Conservation (phyloP, 2,329 filamentous ascomycete genomes). For the Pseudogymnoascus sp. region DNA sequence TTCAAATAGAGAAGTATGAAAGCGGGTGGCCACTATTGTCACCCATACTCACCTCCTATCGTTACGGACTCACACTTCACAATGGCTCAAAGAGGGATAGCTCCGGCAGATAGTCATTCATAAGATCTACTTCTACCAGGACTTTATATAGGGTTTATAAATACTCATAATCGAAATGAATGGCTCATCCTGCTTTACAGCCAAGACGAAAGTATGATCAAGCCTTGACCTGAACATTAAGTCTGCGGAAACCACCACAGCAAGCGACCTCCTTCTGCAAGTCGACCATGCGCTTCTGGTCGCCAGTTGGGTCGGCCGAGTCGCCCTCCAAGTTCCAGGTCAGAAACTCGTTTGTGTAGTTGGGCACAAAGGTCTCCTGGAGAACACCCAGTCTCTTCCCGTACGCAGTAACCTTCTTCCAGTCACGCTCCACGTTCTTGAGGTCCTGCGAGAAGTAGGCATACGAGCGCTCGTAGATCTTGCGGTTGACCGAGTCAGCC, state of each 20-base stretch:
- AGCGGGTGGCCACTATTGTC: too few relatives aligned
- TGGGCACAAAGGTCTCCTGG: constrained; percentile 54
- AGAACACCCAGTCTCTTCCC: constrained; percentile 66
- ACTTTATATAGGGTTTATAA: background rate
- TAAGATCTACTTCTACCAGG: background rate
- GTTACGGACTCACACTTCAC: too few relatives aligned
- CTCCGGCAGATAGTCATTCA: background rate
- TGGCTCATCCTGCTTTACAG: background rate
- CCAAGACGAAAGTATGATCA: constrained; percentile 7
- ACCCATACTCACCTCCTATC: too few relatives aligned
- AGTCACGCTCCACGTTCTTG: constrained; percentile 68
- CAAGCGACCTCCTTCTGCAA: constrained; percentile 60
- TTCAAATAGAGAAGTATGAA: too few relatives aligned
- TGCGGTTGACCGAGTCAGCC: constrained; percentile 60
- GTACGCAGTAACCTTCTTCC: constrained; percentile 70
- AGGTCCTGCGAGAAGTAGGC: constrained; percentile 69
- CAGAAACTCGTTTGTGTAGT: constrained; percentile 68
- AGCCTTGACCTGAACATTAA: constrained; percentile 25
- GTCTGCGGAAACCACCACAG: constrained; percentile 55
- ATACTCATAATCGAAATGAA: background rate
- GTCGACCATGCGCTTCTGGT: constrained; percentile 66
- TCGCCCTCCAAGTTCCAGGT: constrained; percentile 58
- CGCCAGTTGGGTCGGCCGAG: constrained; percentile 58
- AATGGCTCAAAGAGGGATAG: background rate
- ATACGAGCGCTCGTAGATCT: constrained; percentile 73